Base-by-base conservation (phyloP, 179 eudicot species). In the Nepenthes alata region DNA sequence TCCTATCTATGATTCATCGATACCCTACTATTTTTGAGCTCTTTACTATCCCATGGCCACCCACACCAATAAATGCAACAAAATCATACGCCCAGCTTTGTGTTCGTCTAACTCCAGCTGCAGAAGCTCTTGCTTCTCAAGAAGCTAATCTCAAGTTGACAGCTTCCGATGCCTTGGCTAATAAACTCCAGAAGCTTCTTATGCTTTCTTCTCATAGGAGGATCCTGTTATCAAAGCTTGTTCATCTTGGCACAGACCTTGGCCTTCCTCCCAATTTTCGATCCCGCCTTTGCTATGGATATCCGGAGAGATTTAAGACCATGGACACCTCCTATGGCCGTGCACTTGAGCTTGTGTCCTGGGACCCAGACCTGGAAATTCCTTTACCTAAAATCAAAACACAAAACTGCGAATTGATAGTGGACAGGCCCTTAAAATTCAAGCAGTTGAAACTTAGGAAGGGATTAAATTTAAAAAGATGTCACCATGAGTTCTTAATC, bases 251-350 rank as follows among this genome's bases (percentile, higher is more conserved):
- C 25, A 81, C 95, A 2, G 98, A 93, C 71, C 85, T 93, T 55
- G 98, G 25, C 51, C 75, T 93, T 47, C 95, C 88, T 35, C 54
- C 81, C 67, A 89, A 71, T 72, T 93, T 93, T 37, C 76, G 83
- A n/a, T 25, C 25, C 1, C 25, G 25, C 25, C 25, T 25, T 25
- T 25, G 25, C 25, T 0, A 25, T 45, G 85, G 80, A 38, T 70
- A 86, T 61, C 91, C 98, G 4, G 86, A 83, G 25, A 83, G 73
- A 53, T 89, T 89, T 67, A 87, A 78, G 78, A 78, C 67, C 4
- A 86, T 89, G 47, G 91, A 89, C 73, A 93, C 97, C 37, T 93
- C 97, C 2, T 93, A 89, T 70, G 98, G 98, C 5, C 97, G 83
- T 67, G 93, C 95, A 0, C 94, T 93, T 55, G 94, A 93, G 76